Base-by-base conservation (phyloP, 2,329 filamentous ascomycete genomes). In the Epichloe festucae region DNA sequence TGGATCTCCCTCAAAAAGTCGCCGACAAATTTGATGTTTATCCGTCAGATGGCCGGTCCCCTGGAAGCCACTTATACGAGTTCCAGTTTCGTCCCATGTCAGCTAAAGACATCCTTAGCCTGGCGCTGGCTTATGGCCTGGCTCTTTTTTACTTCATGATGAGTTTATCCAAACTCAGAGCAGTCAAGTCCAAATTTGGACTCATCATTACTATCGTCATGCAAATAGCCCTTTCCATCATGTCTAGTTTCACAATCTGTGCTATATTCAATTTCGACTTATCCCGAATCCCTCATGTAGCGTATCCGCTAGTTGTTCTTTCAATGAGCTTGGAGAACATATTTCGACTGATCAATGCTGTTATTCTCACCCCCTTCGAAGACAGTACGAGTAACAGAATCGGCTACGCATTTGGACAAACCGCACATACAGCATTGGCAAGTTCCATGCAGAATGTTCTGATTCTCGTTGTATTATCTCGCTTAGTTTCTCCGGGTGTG, bases 161-260 rank as follows among this genome's bases (percentile, higher is more conserved):
- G 57, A 85, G 78, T 56, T 69, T 91, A 53, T 79, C 81, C 46
- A 84, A 84, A 59, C 67, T 90, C 38, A 77, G 80, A 52, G 85
- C 86, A 15, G 78, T 91, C 61, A 89, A 89, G 65, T 89, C 85
- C 40, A 81, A 81, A 60, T 68, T 85, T 42, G 87, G 87, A 35
- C 70, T 91, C 49, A 81, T 88, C 46, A 66, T 85, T 31, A 85
- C 86, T 0, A 81, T 89, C 44, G 70, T 84, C 53, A 76, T 75
- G 0, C 86, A 91, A 67, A 82, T 87, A 57, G 70, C 77, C 3
- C 77, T 87, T 36, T 87, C 85, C 15, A 82, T 89, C 59, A 74
- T 87, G 67, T 87, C 85, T 4, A 89, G 85, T 65, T 87, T 91
- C 60, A 89, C 86, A 0, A 73, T 91, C 39, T 90, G 87, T 61